Conservation (phyloP, 352 stramenopile species). For the Pythium apleroticum region DNA sequence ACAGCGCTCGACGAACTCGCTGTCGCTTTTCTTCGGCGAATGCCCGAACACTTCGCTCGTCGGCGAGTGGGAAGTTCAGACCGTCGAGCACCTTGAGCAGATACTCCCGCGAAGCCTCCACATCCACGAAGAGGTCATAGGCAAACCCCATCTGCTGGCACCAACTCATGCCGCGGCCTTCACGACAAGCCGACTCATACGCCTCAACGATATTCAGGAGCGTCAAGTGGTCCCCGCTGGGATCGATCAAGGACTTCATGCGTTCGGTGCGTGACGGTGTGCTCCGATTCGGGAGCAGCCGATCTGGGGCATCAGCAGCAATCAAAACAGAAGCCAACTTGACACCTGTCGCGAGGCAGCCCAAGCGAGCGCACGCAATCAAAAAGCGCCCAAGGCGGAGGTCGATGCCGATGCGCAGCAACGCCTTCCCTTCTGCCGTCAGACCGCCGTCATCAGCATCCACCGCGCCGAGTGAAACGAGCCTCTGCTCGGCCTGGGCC, state of each 20-base stretch:
- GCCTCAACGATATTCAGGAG: conserved; percentile 30
- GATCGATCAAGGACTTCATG: conserved; percentile 13
- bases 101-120: conserved; percentile 17
- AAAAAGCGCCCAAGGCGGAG: conserved; percentile 29
- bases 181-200: conserved; percentile 18
- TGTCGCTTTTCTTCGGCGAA: background rate
- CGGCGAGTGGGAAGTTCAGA: conserved; percentile 18
- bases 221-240: conserved; percentile 28
- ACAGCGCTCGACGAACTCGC: conserved; percentile 20
- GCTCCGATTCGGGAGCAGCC: conserved; percentile 21
- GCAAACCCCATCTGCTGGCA: conserved; percentile 22
- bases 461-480: conserved; percentile 20
- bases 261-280: background rate
- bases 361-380: conserved; percentile 25
- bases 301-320: conserved; percentile 20
- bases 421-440: conserved; percentile 19
- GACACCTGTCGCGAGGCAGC: conserved; percentile 22
- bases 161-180: conserved; percentile 18
- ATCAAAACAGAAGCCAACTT: conserved; percentile 28
- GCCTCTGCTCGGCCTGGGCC: conserved; percentile 2
- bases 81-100: conserved; percentile 27
- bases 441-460: conserved; percentile 15
- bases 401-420: conserved; percentile 25
- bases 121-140: conserved; percentile 21
- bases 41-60: conserved; percentile 11